Percentiles rank a stretch among this genome's conserved stretches.
Evolutionary conservation across 2,329 filamentous ascomycete species (phyloP).

Genomic region (Tricladium varicosporioides): DNA sequence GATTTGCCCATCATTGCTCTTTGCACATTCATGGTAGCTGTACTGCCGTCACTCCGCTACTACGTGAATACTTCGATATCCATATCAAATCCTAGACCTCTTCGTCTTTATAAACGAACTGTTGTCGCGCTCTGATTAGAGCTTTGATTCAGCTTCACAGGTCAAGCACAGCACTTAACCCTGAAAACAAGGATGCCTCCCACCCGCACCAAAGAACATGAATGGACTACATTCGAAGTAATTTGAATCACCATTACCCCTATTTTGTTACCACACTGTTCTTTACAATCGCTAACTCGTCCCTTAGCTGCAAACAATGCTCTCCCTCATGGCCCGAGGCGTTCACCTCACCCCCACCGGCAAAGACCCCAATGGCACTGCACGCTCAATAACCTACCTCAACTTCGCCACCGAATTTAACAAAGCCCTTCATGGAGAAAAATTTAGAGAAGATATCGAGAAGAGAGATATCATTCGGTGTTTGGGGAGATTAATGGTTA

Average conservation of each 20-base stretch:
- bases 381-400: constrained; percentile 16
- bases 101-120: too few relatives aligned
- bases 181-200: constrained; percentile 9
- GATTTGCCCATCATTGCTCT: neutral
- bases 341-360: constrained; percentile 23
- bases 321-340: constrained; percentile 29
- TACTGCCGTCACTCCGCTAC: too few relatives aligned
- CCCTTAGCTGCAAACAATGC: constrained; percentile 25
- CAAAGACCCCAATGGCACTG: constrained; percentile 1
- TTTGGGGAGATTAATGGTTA: constrained; percentile 26
- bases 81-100: too few relatives aligned
- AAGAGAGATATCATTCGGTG: constrained; percentile 29
- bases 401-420: constrained; percentile 34
- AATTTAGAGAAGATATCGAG: constrained; percentile 23
- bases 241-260: neutral
- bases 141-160: neutral
- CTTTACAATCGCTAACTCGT: neutral
- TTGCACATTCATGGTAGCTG: neutral
- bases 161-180: neutral
- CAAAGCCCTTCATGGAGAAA: constrained; percentile 25
- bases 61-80: too few relatives aligned
- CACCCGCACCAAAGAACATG: constrained; percentile 2
- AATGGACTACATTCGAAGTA: constrained; percentile 22
- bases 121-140: too few relatives aligned
- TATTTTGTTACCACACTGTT: neutral